Evolutionary conservation across 352 stramenopile genomes (phyloP), one percentile per base, ranked within the genome.

Genomic region (Phytopythium chamaehyphon): DNA sequence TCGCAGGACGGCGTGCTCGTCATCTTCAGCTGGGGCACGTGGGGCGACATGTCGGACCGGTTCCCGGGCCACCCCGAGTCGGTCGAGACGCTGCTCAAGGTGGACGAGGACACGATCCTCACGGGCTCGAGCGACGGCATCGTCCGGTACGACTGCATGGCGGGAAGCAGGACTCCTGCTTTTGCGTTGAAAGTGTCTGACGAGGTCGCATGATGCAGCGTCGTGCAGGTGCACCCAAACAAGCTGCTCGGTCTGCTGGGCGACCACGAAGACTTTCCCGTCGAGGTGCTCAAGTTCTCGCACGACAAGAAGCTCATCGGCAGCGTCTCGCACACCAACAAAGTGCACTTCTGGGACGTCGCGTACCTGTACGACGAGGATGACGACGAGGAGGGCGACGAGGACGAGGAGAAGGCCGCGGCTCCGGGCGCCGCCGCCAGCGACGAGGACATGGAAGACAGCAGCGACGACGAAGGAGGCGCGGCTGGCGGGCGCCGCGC

Each of bases 41-140:
- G 96, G 96, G 93, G 91, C 49, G 96, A 99, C 61, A 96, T 98
- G 64, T 96, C 84, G 39, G 96, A 98, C 72, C 86, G 96, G 6
- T 98, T 98, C 57, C 90, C 92, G 1, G 93, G 85, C 6, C 96
- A 99, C 71, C 96, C 96, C 2, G 77, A 97, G 31, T 97, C 85
- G 22, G 88, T 99, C 26, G 96, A 99, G 54, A 76, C 91, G 1
- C 59, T 99, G 10, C 66, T 98, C 1, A 98, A 98, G 64, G 79
- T 99, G 45, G 96, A 99, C 57, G 96, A 99, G 69, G 93, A 98
- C 66, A 98, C 95, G 3, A 58, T 99, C 10, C 73, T 98, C 26
- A 98, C 96, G 3, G 96, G 96, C 35, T 98, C 90, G 16, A 98
- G 88, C 48, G 96, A 98, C 65, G 96, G 96, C 10, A 89, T 98